Percentiles rank a stretch among this genome's conserved stretches.
Evolutionary conservation across 495 filamentous ascomycete species (phyloP).

Genomic region (Penicillium bovifimosum): DNA sequence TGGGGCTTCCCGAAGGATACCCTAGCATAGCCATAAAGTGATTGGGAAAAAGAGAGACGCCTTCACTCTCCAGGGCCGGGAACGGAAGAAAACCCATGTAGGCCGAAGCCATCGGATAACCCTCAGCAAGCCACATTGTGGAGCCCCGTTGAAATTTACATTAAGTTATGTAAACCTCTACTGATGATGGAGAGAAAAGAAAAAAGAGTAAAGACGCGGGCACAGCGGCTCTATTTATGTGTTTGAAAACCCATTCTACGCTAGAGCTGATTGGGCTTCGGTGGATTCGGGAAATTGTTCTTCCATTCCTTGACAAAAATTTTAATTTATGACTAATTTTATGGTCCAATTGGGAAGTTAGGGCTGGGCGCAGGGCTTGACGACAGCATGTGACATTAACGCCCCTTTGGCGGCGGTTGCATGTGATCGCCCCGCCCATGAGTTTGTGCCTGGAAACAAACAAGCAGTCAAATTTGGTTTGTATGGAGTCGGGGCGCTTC

Average conservation of each 20-base stretch:
- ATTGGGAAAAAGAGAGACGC: constrained; percentile 43
- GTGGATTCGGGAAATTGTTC: not conserved
- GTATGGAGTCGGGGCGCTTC: not conserved
- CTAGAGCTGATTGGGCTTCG: constrained; percentile 27
- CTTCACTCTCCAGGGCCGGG: constrained; percentile 41
- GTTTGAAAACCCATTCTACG: constrained; percentile 1
- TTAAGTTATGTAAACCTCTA: constrained; percentile 47
- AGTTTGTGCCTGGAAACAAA: not conserved
- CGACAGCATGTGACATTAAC: not conserved
- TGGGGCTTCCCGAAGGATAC: constrained; percentile 43
- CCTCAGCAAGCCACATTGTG: constrained; percentile 45
- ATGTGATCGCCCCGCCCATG: constrained; percentile 1
- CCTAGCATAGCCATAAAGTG: constrained; percentile 46
- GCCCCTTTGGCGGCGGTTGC: not conserved
- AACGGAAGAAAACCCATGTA: constrained; percentile 47
- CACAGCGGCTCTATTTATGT: constrained; percentile 22
- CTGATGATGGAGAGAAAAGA: constrained; percentile 45
- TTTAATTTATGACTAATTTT: not conserved
- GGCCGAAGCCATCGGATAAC: constrained; percentile 38
- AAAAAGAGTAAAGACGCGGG: constrained; percentile 22
- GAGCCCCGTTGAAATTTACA: constrained; percentile 42
- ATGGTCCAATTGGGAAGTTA: not conserved
- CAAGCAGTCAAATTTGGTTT: not conserved
- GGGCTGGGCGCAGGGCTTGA: constrained; percentile 3
- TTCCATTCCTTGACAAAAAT: constrained; percentile 7